Percentiles rank a stretch among this genome's conserved stretches.
Evolutionary conservation across 2,329 filamentous ascomycete genomes (phyloP).

Genomic region (Alternaria novae-zelandiae): DNA sequence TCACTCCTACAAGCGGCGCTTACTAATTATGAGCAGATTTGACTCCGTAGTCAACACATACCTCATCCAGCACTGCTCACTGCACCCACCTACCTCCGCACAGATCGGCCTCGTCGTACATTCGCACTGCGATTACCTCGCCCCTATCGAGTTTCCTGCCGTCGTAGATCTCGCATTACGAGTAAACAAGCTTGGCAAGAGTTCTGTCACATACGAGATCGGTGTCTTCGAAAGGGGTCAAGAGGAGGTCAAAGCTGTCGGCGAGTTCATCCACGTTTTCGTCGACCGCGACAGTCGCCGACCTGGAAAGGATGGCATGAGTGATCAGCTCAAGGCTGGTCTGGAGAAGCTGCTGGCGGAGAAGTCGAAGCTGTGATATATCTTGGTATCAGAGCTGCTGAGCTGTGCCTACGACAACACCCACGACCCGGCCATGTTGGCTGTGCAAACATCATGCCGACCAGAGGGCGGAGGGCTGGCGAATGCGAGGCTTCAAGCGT

Average conservation of each 20-base stretch:
- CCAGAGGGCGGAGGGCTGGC: too few relatives aligned
- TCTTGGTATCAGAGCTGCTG: not conserved
- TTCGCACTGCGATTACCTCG: slow-evolving; percentile 84
- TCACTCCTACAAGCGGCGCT: too few relatives aligned
- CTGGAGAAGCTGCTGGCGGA: slow-evolving; percentile 36
- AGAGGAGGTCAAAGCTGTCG: slow-evolving; percentile 79
- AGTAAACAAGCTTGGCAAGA: slow-evolving; percentile 82
- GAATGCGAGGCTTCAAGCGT: too few relatives aligned
- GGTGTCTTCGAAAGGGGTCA: slow-evolving; percentile 80
- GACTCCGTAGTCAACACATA: slow-evolving; percentile 92
- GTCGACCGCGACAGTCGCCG: slow-evolving; percentile 75
- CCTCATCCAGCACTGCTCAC: slow-evolving; percentile 77
- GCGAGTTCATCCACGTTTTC: slow-evolving; percentile 87
- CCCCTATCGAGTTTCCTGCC: slow-evolving; percentile 79
- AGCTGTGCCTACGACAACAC: not conserved
- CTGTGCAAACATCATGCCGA: too few relatives aligned
- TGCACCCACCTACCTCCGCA: slow-evolving; percentile 71
- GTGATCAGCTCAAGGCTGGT: slow-evolving; percentile 58
- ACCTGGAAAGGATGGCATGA: slow-evolving; percentile 72
- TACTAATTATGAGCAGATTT: slow-evolving; percentile 55
- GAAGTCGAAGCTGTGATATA: slow-evolving; percentile 36
- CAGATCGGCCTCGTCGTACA: slow-evolving; percentile 87
- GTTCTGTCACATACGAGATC: slow-evolving; percentile 89
- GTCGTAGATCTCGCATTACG: slow-evolving; percentile 81
- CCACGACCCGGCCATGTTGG: not conserved